Evolutionary conservation across 768 basidiomycete species (phyloP).

Genomic region (Cystoderma amianthinum): DNA sequence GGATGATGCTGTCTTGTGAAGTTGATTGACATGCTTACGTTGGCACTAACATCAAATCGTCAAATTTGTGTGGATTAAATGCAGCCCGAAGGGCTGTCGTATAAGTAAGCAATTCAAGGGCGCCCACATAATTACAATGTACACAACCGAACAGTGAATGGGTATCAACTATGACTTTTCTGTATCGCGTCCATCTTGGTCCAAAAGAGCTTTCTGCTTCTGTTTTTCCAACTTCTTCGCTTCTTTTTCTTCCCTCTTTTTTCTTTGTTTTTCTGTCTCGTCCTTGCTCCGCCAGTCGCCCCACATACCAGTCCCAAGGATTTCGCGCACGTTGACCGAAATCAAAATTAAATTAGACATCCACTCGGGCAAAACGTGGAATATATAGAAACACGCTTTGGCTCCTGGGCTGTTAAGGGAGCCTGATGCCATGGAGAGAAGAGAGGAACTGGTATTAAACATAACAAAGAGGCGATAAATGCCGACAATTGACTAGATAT

Average conservation of each 20-base stretch:
- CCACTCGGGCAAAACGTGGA: conserved; percentile 26
- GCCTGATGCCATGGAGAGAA: conserved; percentile 15
- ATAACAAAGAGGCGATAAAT: conserved; percentile 23
- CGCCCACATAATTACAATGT: no score
- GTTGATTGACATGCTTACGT: no score
- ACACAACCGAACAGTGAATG: no score
- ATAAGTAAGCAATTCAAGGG: no score
- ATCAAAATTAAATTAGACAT: conserved; percentile 12
- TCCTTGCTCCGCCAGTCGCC: conserved; percentile 10
- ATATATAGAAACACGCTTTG: conserved; percentile 22
- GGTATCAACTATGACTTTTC: no score
- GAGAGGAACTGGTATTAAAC: conserved; percentile 17
- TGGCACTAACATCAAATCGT: no score
- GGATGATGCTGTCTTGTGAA: no score
- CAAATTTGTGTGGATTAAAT: no score
- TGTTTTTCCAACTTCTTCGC: neutral
- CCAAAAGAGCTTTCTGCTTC: neutral
- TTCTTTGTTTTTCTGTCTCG: neutral
- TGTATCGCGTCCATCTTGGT: no score
- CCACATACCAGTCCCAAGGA: conserved; percentile 11
- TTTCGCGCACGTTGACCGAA: conserved; percentile 12
- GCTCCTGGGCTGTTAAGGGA: conserved; percentile 17
- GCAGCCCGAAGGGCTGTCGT: no score
- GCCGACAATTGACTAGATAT: no score
- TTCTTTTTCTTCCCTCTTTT: neutral